A percentile compares a stretch with the other conserved stretches of the same genome.
Conservation (phyloP, 1,284 basidiomycete genomes). For the Thecaphora thlaspeos region DNA sequence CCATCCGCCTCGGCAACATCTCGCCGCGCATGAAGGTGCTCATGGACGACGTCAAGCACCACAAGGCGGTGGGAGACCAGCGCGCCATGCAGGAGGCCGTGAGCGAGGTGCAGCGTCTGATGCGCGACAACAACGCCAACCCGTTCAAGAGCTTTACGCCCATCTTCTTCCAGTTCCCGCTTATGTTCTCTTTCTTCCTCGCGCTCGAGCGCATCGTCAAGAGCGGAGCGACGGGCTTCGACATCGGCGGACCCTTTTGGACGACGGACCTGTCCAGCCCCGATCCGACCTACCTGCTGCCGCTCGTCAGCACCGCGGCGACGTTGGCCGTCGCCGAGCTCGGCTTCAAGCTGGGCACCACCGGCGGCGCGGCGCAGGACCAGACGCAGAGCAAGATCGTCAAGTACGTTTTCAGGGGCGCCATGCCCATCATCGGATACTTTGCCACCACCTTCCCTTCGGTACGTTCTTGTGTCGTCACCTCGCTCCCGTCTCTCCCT, state of each 20-base stretch:
- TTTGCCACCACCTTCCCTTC: slow-evolving; percentile 63
- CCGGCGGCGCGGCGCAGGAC: slow-evolving; percentile 5
- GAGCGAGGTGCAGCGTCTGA: slow-evolving; percentile 67
- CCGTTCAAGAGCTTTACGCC: slow-evolving; percentile 67
- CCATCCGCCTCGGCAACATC: slow-evolving; percentile 70
- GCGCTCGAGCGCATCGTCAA: slow-evolving; percentile 73
- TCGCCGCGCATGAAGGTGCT: slow-evolving; percentile 66
- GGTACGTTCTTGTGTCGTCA: slow-evolving; percentile 4
- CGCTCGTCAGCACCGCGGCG: slow-evolving; percentile 66
- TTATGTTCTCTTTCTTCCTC: slow-evolving; percentile 83
- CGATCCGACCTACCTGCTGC: slow-evolving; percentile 78
- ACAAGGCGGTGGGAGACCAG: slow-evolving; percentile 63
- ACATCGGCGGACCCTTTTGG: slow-evolving; percentile 74
- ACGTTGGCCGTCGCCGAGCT: slow-evolving; percentile 71
- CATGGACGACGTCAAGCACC: slow-evolving; percentile 63
- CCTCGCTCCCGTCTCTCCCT: not conserved
- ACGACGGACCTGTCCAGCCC: slow-evolving; percentile 74
- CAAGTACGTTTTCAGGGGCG: slow-evolving; percentile 70
- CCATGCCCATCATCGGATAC: slow-evolving; percentile 66
- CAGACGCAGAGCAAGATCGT: slow-evolving; percentile 65
- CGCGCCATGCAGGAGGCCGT: slow-evolving; percentile 65
- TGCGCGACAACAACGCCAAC: slow-evolving; percentile 71
- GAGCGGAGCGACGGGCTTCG: slow-evolving; percentile 71
- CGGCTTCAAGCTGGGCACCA: slow-evolving; percentile 65
- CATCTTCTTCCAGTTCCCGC: slow-evolving; percentile 69